Percentiles rank a stretch among this genome's conserved stretches.
Conservation (phyloP, 345 rosid species). For the Limnanthes douglasii region DNA sequence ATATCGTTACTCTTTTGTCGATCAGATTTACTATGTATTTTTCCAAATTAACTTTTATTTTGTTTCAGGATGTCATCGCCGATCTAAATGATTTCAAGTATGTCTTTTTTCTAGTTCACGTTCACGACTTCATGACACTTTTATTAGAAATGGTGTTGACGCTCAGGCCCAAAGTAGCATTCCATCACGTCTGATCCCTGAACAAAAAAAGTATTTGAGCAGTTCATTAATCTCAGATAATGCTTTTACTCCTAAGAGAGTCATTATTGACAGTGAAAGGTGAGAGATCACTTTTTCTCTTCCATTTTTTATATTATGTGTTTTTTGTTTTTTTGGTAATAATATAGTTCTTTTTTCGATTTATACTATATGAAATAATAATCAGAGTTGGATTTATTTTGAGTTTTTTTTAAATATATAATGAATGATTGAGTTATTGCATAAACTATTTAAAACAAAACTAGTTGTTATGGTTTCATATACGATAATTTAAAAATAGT, state of each 20-base stretch:
- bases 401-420: too few species aligned
- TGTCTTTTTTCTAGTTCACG: too few species aligned
- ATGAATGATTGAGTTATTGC: too few species aligned
- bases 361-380: too few species aligned
- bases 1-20: slow-evolving; percentile 2
- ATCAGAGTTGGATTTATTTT: too few species aligned
- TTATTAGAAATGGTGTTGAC: slow-evolving; percentile 39
- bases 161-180: slow-evolving; percentile 27
- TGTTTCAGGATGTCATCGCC: slow-evolving; percentile 51
- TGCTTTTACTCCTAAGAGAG: slow-evolving; percentile 35
- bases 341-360: too few species aligned
- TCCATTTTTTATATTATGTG: neutral
- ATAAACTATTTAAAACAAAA: too few species aligned
- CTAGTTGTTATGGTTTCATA: too few species aligned
- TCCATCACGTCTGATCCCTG: slow-evolving; percentile 27
- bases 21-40: slow-evolving; percentile 4
- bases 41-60: slow-evolving; percentile 9
- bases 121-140: too few species aligned
- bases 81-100: slow-evolving; percentile 66
- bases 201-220: slow-evolving; percentile 37
- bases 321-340: too few species aligned
- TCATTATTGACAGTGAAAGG: slow-evolving; percentile 47
- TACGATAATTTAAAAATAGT: too few species aligned
- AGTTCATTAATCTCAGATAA: slow-evolving; percentile 43
- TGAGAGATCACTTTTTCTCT: slow-evolving; percentile 13